phyloP scores from a whole-genome alignment of 768 basidiomycete species.

The Pleurotus giganteus region DNA sequence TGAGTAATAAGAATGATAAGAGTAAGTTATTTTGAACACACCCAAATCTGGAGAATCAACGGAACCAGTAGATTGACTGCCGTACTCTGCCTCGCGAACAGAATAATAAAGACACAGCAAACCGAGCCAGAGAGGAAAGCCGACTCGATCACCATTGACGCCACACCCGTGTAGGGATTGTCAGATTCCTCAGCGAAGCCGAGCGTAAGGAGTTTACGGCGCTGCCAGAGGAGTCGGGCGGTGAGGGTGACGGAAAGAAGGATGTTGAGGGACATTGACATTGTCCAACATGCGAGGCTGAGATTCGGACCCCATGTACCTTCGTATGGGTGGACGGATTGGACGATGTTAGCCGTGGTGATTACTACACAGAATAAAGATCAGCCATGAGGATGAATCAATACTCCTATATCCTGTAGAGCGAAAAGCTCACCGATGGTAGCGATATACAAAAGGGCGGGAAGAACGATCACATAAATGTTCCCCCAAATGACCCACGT shows the following conservation, averaged over 20 bases:
- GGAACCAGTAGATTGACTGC: background rate
- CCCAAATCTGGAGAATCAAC: background rate
- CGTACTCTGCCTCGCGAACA: background rate
- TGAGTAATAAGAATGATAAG: background rate
- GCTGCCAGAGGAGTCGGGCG: background rate
- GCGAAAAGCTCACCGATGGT: background rate
- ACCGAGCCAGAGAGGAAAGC: background rate
- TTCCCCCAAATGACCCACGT: background rate
- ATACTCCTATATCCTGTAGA: background rate
- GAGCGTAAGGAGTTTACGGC: background rate
- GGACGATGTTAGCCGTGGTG: background rate
- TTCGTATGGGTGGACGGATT: background rate
- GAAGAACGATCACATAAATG: background rate
- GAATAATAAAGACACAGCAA: background rate
- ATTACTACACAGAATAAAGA: too few species aligned
- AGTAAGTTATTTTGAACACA: background rate
- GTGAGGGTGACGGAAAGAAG: background rate
- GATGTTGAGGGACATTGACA: background rate
- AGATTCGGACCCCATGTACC: background rate
- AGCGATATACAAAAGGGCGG: background rate
- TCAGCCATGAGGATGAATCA: background rate
- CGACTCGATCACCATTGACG: background rate
- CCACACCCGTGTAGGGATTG: background rate
- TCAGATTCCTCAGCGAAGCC: background rate
- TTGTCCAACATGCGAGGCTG: background rate